phyloP scores from a whole-genome alignment of 1,139 yeast species.

The Lodderomyces metapsilosis region DNA sequence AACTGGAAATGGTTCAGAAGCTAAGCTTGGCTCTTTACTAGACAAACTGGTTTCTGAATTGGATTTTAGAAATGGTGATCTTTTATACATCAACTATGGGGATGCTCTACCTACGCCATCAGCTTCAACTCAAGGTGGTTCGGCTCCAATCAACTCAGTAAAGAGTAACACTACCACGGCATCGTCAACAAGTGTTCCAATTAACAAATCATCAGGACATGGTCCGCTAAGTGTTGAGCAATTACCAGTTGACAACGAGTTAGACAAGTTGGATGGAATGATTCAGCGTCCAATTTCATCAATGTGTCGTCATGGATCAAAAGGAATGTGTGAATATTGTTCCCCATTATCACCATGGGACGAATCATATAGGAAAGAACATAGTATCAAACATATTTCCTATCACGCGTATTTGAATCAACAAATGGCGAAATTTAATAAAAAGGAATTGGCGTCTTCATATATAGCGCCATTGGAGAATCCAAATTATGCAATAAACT shows the following conservation, averaged over 20 bases:
- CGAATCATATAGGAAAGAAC: conserved; percentile 65
- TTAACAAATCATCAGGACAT: conserved; percentile 11
- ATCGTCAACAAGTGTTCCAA: conserved; percentile 6
- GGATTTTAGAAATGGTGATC: conserved; percentile 79
- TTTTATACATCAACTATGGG: conserved; percentile 61
- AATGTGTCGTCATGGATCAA: conserved; percentile 84
- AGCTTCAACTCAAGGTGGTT: conserved; percentile 52
- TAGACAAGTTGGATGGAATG: conserved; percentile 70
- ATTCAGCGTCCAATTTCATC: conserved; percentile 61
- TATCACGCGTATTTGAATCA: conserved; percentile 82
- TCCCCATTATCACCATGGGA: conserved; percentile 97
- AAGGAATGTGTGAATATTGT: conserved; percentile 98
- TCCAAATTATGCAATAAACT: conserved; percentile 64
- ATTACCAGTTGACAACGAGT: conserved; percentile 61
- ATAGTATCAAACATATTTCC: conserved; percentile 84
- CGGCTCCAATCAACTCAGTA: conserved; percentile 61
- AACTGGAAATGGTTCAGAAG: conserved; percentile 7
- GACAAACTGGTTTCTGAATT: conserved; percentile 49
- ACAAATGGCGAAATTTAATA: conserved; percentile 67
- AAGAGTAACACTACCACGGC: conserved; percentile 12
- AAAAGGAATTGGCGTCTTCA: conserved; percentile 55
- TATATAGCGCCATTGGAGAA: conserved; percentile 80
- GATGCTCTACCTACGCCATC: conserved; percentile 13
- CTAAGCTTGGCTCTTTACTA: conserved; percentile 3
- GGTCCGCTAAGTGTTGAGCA: conserved; percentile 32